phyloP scores from a whole-genome alignment of 345 rosid genomes.

The Physaria fendleri region DNA sequence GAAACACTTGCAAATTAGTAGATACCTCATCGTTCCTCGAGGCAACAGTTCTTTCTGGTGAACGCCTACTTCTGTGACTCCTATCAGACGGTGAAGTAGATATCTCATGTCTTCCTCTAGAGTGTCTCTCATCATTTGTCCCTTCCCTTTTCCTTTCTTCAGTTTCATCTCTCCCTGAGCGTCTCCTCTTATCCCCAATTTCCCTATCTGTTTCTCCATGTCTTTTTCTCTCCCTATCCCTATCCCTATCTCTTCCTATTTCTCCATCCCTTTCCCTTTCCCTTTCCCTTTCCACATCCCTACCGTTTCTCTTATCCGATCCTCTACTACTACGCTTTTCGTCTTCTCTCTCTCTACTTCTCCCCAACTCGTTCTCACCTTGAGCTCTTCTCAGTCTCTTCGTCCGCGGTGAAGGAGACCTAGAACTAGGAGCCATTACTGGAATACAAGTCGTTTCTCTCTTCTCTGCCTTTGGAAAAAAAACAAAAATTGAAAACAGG shows the following conservation, averaged over 20 bases:
- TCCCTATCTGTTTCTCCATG: constrained; percentile 33
- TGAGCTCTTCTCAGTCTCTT: constrained; percentile 53
- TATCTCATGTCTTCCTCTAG: constrained; percentile 45
- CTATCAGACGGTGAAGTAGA: constrained; percentile 48
- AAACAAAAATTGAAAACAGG: background rate
- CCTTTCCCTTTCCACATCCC: constrained; percentile 31
- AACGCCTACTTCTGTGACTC: constrained; percentile 30
- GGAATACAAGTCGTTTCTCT: background rate
- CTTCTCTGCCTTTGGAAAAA: background rate
- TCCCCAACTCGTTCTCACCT: constrained; percentile 45
- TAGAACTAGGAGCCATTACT: constrained; percentile 45
- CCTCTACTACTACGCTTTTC: constrained; percentile 40
- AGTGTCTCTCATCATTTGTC: constrained; percentile 44
- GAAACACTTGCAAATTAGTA: no score
- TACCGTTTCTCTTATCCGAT: constrained; percentile 36
- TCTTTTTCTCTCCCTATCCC: constrained; percentile 34
- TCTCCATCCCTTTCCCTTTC: constrained; percentile 32
- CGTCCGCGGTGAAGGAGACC: constrained; percentile 69
- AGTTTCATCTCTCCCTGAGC: constrained; percentile 50
- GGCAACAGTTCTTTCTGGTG: constrained; percentile 18
- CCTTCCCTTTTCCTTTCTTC: constrained; percentile 42
- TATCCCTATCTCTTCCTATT: constrained; percentile 10
- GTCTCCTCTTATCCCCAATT: constrained; percentile 42
- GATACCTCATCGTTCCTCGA: constrained; percentile 62
- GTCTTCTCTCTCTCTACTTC: constrained; percentile 40